Conservation (phyloP, 306 rosid genomes). For the Quercus wislizeni region DNA sequence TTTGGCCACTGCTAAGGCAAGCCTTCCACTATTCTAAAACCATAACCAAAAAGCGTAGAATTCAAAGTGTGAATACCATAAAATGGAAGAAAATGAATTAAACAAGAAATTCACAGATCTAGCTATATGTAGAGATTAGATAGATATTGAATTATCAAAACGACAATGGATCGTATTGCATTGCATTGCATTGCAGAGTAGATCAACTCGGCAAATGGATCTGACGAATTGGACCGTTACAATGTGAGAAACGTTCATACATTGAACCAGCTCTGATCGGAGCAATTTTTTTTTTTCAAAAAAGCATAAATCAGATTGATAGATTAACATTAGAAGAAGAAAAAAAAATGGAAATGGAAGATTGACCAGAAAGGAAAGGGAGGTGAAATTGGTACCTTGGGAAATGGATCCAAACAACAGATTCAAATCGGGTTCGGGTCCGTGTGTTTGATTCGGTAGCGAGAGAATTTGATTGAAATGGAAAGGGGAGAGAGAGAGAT, state of each 20-base stretch:
- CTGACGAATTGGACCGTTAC: constrained; percentile 1
- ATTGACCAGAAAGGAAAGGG: neutral
- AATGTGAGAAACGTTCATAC: neutral
- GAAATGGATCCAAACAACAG: constrained; percentile 9
- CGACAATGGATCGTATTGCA: constrained; percentile 12
- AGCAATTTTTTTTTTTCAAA: neutral
- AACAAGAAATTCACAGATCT: constrained; percentile 31
- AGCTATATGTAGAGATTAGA: neutral
- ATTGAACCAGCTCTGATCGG: constrained; percentile 5
- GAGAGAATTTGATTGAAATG: constrained; percentile 24
- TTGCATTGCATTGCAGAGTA: constrained; percentile 11
- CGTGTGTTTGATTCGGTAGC: constrained; percentile 7
- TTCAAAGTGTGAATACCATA: neutral
- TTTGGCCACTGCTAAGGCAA: neutral
- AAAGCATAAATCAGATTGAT: constrained; percentile 8
- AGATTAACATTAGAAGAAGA: constrained; percentile 3
- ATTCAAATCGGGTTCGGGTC: constrained; percentile 11
- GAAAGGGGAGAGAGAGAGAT: constrained; percentile 5
- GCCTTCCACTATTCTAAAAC: neutral
- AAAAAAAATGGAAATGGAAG: neutral
- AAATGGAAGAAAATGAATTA: neutral
- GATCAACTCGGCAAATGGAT: constrained; percentile 12
- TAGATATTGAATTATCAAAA: constrained; percentile 4
- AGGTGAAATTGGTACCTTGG: constrained; percentile 17
- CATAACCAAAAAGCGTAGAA: neutral